Evolutionary conservation across 805 yeast genomes (phyloP).

Genomic region (Metschnikowia shivogae): DNA sequence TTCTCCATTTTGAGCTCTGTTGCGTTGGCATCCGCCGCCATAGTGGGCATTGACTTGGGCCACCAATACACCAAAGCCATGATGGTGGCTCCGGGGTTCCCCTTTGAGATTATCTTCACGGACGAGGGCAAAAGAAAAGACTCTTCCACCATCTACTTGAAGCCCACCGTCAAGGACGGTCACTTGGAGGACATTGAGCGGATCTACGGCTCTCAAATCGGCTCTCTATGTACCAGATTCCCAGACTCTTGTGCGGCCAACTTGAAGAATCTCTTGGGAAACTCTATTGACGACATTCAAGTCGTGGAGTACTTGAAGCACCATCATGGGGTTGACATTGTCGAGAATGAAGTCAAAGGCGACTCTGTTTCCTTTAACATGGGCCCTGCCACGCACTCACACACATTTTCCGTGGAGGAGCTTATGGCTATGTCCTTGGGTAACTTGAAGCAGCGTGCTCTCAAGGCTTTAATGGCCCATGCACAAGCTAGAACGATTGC

Average conservation of each 20-base stretch:
- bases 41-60: constrained; percentile 87
- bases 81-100: constrained; percentile 84
- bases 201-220: constrained; percentile 72
- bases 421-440: constrained; percentile 75
- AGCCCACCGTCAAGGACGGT: constrained; percentile 27
- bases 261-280: constrained; percentile 71
- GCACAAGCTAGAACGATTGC: constrained; percentile 48
- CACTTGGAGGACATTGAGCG: constrained; percentile 54
- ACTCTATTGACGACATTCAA: constrained; percentile 43
- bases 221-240: constrained; percentile 63
- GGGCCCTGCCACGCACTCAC: constrained; percentile 29
- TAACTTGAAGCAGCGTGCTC: constrained; percentile 63
- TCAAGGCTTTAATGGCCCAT: constrained; percentile 48
- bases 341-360: constrained; percentile 34
- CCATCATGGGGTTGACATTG: constrained; percentile 60
- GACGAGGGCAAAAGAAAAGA: constrained; percentile 92
- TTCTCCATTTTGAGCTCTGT: constrained; percentile 10
- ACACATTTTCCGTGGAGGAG: constrained; percentile 61
- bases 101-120: constrained; percentile 82
- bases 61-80: constrained; percentile 83
- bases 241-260: constrained; percentile 68
- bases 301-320: constrained; percentile 44
- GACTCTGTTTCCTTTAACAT: constrained; percentile 56
- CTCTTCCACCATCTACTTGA: constrained; percentile 68
- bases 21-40: constrained; percentile 45